Base-by-base conservation (phyloP, 225 moss, liverwort and hornwort species). In the Marchantia paleacea region DNA sequence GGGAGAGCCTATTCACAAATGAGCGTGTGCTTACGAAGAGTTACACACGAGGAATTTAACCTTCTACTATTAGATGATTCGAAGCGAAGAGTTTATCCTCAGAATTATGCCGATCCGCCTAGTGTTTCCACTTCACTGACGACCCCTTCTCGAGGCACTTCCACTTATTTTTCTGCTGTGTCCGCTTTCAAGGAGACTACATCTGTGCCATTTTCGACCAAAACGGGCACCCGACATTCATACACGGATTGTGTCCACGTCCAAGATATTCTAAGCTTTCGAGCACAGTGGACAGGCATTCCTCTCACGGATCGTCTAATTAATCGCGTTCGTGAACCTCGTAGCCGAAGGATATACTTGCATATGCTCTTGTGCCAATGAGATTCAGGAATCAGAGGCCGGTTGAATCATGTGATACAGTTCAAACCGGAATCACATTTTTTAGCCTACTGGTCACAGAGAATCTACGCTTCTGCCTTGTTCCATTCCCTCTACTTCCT, bases 351-450 rank as follows among this genome's bases (percentile, higher is more conserved):
- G 69, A 70, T 70, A 49, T 70, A 20, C 69, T 49, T 39, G 47
- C 69, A 39, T 70, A 70, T 70, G 48, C 69, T 49, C 47, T 48
- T 48, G 20, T 18, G 20, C 69, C 69, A 1, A 48, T 3, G 47
- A 70, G 69, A 70, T 70, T 49, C 69, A 70, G 69, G 68, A 30
- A 68, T 12, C 68, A 12, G 68, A 31, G 16, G n/a, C 68, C 68
- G n/a, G 7, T 65, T 65, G 65, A 65, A 24, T 28, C 26, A 28
- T 25, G 65, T 65, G 65, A 58, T 25, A 3, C n/a, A 65, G 7
- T 65, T 20, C 25, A 65, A 24, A 0, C 65, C 66, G 9, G 66
- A 22, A 0, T 67, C 31, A 68, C 68, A 12, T 68, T 29, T 39
- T 68, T 5, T 68, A 12, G 68, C 7, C 65, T 22, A 63, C 15